phyloP scores from a whole-genome alignment of 108 stramenopile genomes.

The Asterionellopsis glacialis region DNA sequence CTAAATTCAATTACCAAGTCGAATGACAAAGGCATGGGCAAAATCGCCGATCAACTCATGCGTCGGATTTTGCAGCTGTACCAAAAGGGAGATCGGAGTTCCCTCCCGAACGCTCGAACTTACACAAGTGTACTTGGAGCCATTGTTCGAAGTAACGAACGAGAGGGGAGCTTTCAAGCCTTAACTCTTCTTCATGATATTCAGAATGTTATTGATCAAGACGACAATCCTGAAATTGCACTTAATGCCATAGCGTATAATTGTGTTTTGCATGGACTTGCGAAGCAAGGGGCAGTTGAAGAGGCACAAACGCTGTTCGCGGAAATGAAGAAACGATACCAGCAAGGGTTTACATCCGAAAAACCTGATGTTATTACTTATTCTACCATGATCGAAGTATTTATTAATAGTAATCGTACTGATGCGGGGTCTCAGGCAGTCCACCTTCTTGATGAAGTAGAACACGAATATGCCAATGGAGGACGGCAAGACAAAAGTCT shows the following conservation, averaged over 20 bases:
- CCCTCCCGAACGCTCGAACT: constrained; percentile 1
- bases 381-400: constrained; percentile 1
- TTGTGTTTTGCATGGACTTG: too few relatives aligned
- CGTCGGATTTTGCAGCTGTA: background rate
- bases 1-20: too few relatives aligned
- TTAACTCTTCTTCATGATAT: too few relatives aligned
- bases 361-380: constrained; percentile 6
- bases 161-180: background rate
- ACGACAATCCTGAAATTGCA: too few relatives aligned
- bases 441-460: background rate
- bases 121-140: background rate
- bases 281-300: background rate
- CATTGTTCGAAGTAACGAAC: background rate
- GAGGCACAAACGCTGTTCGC: constrained; percentile 4
- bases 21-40: too few relatives aligned
- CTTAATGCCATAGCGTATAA: too few relatives aligned
- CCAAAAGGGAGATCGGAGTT: constrained; percentile 3
- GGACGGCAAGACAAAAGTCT: background rate
- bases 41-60: too few relatives aligned
- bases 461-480: too few relatives aligned
- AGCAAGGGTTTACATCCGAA: background rate
- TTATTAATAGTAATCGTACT: background rate
- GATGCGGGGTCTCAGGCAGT: background rate
- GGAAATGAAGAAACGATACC: constrained; percentile 5
- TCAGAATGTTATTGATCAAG: too few relatives aligned